phyloP scores from a whole-genome alignment of 169 alveolate genomes.

The Babesia bovis region DNA sequence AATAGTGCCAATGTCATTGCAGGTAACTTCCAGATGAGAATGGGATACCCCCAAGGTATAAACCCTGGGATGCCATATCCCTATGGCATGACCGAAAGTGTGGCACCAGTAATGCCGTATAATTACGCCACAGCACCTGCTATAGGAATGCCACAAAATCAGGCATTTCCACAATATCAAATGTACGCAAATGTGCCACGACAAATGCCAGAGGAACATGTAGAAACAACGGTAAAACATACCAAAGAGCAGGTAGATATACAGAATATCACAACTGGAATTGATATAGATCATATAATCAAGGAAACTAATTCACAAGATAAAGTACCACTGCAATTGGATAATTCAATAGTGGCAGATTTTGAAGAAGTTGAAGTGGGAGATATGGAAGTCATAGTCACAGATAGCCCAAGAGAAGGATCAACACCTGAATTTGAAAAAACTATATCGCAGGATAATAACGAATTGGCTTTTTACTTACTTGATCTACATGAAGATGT shows the following conservation, averaged over 20 bases:
- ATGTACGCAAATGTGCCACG: background rate
- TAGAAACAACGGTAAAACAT: background rate
- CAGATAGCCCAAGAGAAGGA: background rate
- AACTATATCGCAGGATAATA: slow-evolving; percentile 2
- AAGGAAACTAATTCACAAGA: background rate
- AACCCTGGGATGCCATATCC: slow-evolving; percentile 1
- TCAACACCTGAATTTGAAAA: background rate
- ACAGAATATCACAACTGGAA: background rate
- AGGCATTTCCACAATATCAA: slow-evolving; percentile 16
- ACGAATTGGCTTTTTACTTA: slow-evolving; percentile 50
- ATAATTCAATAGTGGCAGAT: slow-evolving; percentile 36
- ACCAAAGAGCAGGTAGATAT: background rate
- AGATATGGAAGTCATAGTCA: slow-evolving; percentile 7
- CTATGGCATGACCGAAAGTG: too few relatives aligned
- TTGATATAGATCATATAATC: slow-evolving; percentile 2
- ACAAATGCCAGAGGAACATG: background rate
- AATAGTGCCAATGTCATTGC: background rate
- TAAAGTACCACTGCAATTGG: background rate
- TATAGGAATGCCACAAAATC: background rate
- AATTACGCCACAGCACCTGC: too few relatives aligned
- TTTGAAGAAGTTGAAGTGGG: slow-evolving; percentile 52
- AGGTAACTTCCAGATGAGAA: slow-evolving; percentile 9
- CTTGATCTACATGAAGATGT: slow-evolving; percentile 55
- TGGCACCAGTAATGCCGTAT: too few relatives aligned
- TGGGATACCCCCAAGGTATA: slow-evolving; percentile 5